Conservation (phyloP, 83 land plant species). For the Picea abies region DNA sequence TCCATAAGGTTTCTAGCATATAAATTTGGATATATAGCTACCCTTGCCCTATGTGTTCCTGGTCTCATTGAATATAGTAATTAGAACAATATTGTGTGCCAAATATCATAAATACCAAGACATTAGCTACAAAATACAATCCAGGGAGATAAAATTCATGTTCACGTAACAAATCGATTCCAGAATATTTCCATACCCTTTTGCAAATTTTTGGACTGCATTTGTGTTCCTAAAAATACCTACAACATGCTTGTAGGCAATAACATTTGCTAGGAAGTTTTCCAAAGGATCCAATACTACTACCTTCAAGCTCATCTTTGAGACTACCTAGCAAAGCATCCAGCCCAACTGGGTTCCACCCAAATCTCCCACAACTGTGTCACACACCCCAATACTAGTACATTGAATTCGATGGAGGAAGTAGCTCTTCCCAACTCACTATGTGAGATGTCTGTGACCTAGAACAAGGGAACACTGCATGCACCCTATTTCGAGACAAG, state of each 20-base stretch:
- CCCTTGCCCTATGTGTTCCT: no score
- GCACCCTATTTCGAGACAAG: no score
- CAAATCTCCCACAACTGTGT: conserved; percentile 60
- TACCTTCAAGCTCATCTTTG: conserved; percentile 74
- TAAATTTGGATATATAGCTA: no score
- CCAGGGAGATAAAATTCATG: background rate
- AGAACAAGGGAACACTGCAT: no score
- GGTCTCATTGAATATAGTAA: no score
- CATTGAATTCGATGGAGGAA: no score
- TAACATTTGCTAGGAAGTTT: conserved; percentile 72
- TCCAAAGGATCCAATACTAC: conserved; percentile 78
- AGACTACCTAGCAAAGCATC: conserved; percentile 93
- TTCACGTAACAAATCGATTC: background rate
- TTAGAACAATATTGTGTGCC: background rate
- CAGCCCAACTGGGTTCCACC: conserved; percentile 95
- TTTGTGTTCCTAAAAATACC: conserved; percentile 83
- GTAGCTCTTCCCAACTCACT: no score
- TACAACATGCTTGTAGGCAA: conserved; percentile 69
- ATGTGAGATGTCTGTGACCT: no score
- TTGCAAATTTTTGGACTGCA: conserved; percentile 77
- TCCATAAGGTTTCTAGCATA: no score
- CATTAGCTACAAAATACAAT: background rate
- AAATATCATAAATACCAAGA: conserved; percentile 10
- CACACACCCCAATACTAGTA: no score
- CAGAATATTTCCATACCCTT: conserved; percentile 39